Evolutionary conservation across 1,284 basidiomycete species (phyloP), one percentile per base, ranked within the genome.

Genomic region (Malassezia sympodialis): DNA sequence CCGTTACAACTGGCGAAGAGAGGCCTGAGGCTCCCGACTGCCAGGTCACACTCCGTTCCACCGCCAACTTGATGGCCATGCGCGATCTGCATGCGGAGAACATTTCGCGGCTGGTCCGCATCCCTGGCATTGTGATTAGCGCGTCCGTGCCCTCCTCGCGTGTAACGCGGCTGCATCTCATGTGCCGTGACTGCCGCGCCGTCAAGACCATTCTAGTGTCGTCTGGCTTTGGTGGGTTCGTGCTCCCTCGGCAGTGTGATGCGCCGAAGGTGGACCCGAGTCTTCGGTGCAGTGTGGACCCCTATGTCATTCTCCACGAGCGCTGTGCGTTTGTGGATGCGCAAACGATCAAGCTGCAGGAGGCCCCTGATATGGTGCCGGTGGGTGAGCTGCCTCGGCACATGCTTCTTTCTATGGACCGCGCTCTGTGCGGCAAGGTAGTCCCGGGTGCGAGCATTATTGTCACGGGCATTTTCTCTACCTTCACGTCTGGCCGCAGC

Each of bases 281-380:
- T 24, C 82, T 84, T 71, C 86, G 90, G 56, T 99, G 94, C 72
- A 90, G 90, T 0, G 77, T 96, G 51, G 94, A 99, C 73, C 94
- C 94, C 0, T 99, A 90, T 77, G 81, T 93, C 44, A 94, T 99
- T 67, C 80, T 98, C 11, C 94, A 99, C 76, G 87, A 90, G 51
- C 88, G 90, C 76, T 98, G 90, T 49, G 79, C 82, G 4, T 99
- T 98, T 74, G 86, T 93, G 26, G 94, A 99, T 75, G 88, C 91
- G 67, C 94, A 99, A 77, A 88, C 84, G 7, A 81, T 99, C 67
- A 99, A 99, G 76, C 81, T 99, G 14, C 94, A 99, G 76, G 94
- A 99, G 77, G 91, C 93, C 7, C 94, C 94, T 0, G 94, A 99
- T 75, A 96, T 96, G 90, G 94, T 99, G 0, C 94, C 94, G 2